phyloP scores from a whole-genome alignment of 768 basidiomycete genomes.

The Rubroboletus pulcherrimus region DNA sequence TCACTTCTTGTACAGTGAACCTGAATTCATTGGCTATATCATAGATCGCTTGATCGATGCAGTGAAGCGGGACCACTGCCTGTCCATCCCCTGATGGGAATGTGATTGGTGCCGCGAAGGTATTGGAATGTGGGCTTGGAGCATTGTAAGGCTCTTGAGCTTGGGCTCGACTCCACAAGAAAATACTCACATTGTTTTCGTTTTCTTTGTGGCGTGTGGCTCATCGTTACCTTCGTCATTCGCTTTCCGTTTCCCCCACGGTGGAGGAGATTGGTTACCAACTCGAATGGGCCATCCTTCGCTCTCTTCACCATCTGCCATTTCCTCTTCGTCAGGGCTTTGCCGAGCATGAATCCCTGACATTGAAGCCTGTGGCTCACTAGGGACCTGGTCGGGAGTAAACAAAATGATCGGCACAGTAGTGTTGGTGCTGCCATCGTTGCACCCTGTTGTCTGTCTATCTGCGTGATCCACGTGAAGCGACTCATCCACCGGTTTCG shows the following conservation, averaged over 20 bases:
- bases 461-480: slow-evolving; percentile 22
- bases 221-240: slow-evolving; percentile 36
- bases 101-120: slow-evolving; percentile 2
- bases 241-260: slow-evolving; percentile 63
- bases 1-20: slow-evolving; percentile 74
- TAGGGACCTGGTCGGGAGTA: slow-evolving; percentile 19
- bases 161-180: neutral
- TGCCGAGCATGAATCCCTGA: slow-evolving; percentile 28
- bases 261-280: slow-evolving; percentile 59
- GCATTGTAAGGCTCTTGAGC: slow-evolving; percentile 3
- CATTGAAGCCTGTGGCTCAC: slow-evolving; percentile 28
- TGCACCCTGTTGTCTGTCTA: slow-evolving; percentile 12
- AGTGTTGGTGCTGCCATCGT: slow-evolving; percentile 3
- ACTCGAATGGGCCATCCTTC: slow-evolving; percentile 65
- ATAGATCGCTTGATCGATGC: slow-evolving; percentile 60
- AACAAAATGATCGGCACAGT: slow-evolving; percentile 27
- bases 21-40: slow-evolving; percentile 67
- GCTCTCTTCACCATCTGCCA: slow-evolving; percentile 55
- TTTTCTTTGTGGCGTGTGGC: slow-evolving; percentile 38
- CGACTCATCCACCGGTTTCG: slow-evolving; percentile 29
- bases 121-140: slow-evolving; percentile 1
- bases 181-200: slow-evolving; percentile 38
- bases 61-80: slow-evolving; percentile 40
- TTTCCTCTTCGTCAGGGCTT: slow-evolving; percentile 61
- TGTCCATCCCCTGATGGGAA: slow-evolving; percentile 8